phyloP scores from a whole-genome alignment of 2,329 filamentous ascomycete species.

The Thielaviopsis populi region DNA sequence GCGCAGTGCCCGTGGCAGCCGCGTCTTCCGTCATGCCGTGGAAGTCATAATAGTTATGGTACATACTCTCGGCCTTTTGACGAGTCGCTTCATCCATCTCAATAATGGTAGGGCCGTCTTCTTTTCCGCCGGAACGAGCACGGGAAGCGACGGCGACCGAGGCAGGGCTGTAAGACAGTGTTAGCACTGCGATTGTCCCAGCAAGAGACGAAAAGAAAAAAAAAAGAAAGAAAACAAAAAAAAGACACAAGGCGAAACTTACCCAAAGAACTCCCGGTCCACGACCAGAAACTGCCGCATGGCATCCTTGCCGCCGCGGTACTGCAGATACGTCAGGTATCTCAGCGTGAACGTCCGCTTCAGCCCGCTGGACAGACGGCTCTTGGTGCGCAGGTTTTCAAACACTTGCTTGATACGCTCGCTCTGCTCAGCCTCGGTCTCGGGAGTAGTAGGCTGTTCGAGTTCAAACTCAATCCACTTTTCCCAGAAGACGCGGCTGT shows the following conservation, averaged over 20 bases:
- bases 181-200: constrained; percentile 6
- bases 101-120: constrained; percentile 29
- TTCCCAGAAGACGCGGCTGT: constrained; percentile 80
- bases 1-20: constrained; percentile 34
- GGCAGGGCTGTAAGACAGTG: constrained; percentile 26
- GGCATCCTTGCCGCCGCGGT: constrained; percentile 64
- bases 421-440: constrained; percentile 49
- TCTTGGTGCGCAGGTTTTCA: constrained; percentile 57
- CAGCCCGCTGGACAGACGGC: constrained; percentile 47
- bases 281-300: constrained; percentile 75
- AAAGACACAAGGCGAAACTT: constrained; percentile 23
- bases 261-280: constrained; percentile 80
- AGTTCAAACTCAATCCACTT: constrained; percentile 82
- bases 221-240: neutral
- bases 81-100: constrained; percentile 38
- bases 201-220: neutral
- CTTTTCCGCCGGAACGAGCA: constrained; percentile 28
- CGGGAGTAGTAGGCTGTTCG: constrained; percentile 55
- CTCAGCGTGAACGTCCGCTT: constrained; percentile 61
- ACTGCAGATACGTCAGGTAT: constrained; percentile 74
- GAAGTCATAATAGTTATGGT: constrained; percentile 39
- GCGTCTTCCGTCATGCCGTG: constrained; percentile 31
- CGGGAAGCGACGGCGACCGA: constrained; percentile 32
- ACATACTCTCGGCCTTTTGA: constrained; percentile 36
- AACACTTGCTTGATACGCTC: constrained; percentile 69